Base-by-base conservation (phyloP, 2,329 filamentous ascomycete genomes). In the Akanthomyces lecanii region DNA sequence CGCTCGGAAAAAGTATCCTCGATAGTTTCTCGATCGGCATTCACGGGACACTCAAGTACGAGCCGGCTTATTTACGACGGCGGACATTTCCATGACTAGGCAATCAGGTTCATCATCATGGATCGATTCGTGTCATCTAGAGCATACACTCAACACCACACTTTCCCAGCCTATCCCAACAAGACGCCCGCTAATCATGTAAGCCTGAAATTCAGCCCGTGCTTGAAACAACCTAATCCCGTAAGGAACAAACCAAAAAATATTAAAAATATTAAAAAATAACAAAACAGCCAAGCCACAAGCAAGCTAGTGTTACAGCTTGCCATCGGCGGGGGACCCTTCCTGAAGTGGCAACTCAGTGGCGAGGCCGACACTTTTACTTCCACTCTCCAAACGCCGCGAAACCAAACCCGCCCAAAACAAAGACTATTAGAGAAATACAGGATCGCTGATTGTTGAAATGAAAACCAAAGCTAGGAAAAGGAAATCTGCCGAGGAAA, bases 131-230 rank as follows among this genome's bases (percentile, higher is more conserved):
- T 12, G 3, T 45, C 23, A 40, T 45, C 25, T 33, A 59, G 12
- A n/a, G 33, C 33, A 36, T 14, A 42, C 52, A 28, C 5, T 36
- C 38, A 23, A 42, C 36, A 38, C 25, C 36, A 38, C 23, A 14
- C 3, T 38, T n/a, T 50, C 12, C 38, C 6, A 47, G 23, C 4
- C 44, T 16, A 12, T 61, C 11, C 11, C 14, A 21, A 18, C 18
- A 38, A 40, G 50, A 62, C 61, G 61, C 61, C 61, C 61, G 61
- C 61, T 63, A 53, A 57, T 28, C 47, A 63, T 55, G 33, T 23
- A 38, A 62, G 57, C 28, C 4, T 33, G 33, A 52, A n/a, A 36
- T 25, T 16, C 21, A 47, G n/a, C 16, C 16, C 36, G 45, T 25
- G n/a, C 25, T 25, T 12, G 33, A n/a, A n/a, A 61, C 57, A 23